Conservation (phyloP, 2,329 filamentous ascomycete genomes). For the Monosporascus sp. region DNA sequence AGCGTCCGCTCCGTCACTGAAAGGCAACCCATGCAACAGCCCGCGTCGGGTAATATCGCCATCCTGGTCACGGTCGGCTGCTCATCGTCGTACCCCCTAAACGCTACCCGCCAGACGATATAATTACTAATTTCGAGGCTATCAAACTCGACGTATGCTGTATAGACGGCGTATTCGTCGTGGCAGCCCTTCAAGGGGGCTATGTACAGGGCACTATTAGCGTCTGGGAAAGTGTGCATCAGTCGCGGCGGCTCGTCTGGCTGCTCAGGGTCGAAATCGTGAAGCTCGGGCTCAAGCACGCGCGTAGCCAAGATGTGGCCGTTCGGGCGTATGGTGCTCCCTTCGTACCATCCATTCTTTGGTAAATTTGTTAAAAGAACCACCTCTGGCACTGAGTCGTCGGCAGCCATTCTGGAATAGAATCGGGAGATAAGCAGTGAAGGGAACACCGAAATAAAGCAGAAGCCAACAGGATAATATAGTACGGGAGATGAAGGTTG, state of each 20-base stretch:
- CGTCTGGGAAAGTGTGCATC: conserved; percentile 19
- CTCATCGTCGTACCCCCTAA: conserved; percentile 22
- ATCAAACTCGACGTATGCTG: conserved; percentile 21
- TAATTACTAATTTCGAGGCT: conserved; percentile 21
- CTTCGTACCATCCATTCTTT: conserved; percentile 26
- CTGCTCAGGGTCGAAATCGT: conserved; percentile 23
- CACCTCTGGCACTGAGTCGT: conserved; percentile 17
- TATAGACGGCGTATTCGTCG: conserved; percentile 23
- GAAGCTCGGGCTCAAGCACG: conserved; percentile 24
- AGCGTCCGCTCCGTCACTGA: conserved; percentile 19
- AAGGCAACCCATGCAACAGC: conserved; percentile 16
- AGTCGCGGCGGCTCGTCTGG: conserved; percentile 18
- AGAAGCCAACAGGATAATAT: neutral
- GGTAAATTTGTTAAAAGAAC: conserved; percentile 25
- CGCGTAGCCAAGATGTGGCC: conserved; percentile 23
- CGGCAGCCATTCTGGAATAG: conserved; percentile 14
- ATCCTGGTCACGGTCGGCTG: conserved; percentile 17
- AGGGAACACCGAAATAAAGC: neutral
- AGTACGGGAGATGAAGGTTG: too few species aligned
- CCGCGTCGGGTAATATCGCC: conserved; percentile 13
- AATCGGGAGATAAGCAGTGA: neutral
- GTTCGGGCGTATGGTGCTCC: conserved; percentile 23
- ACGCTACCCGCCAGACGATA: conserved; percentile 21
- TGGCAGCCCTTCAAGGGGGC: conserved; percentile 15
- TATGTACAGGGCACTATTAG: conserved; percentile 21